These are phyloP conservation scores for Penicillium occitanis DNA, from an alignment of 2,329 filamentous ascomycete species.

Conservation along the genomic window DNA sequence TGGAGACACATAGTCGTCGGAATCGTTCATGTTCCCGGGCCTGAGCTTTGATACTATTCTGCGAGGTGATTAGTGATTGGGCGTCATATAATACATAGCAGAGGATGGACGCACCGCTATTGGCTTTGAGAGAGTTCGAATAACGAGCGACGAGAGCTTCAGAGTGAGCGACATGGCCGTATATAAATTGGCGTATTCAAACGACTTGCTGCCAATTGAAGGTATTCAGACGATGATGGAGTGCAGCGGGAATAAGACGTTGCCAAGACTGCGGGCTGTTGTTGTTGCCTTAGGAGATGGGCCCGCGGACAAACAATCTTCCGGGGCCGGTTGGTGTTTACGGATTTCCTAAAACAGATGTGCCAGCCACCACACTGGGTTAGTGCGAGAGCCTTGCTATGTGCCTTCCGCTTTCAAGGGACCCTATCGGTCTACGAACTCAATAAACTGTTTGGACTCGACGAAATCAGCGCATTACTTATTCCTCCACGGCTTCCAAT, in stretches of 20 bases:
- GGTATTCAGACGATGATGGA: constrained; percentile 60
- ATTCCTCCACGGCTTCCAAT: not conserved
- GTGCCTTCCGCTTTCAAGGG: constrained; percentile 5
- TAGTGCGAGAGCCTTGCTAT: not conserved
- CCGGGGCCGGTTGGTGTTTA: constrained; percentile 37
- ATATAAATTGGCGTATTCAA: not conserved
- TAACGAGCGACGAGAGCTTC: constrained; percentile 64
- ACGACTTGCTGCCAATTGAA: not conserved
- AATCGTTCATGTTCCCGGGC: constrained; percentile 69
- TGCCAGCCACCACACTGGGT: constrained; percentile 13
- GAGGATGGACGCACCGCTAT: constrained; percentile 56
- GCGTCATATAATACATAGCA: not conserved
- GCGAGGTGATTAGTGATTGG: constrained; percentile 28
- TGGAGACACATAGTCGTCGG: constrained; percentile 59
- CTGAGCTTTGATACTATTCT: constrained; percentile 68
- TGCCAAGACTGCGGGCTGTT: constrained; percentile 30
- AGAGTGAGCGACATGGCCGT: constrained; percentile 61
- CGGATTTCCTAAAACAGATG: constrained; percentile 39
- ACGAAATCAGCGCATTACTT: not conserved
- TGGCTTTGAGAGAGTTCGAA: constrained; percentile 66
- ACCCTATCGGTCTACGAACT: not conserved
- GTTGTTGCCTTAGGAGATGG: constrained; percentile 21
- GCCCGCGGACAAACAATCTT: constrained; percentile 6
- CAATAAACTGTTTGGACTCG: not conserved
- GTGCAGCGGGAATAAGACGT: constrained; percentile 64